Conservation (phyloP, 345 rosid genomes). For the Turnera subulata region DNA sequence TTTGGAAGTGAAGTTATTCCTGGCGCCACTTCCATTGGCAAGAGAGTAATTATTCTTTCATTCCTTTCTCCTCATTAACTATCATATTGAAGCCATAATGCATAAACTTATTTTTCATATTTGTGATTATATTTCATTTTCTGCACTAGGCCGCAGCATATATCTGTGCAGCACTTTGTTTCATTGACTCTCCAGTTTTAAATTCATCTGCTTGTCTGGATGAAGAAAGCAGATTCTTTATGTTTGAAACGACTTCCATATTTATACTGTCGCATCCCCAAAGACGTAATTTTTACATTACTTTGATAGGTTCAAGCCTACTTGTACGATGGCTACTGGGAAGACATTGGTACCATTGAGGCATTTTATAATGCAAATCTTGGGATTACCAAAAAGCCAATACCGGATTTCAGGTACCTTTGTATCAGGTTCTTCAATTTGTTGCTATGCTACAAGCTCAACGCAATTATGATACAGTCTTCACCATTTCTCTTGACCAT, state of each 20-base stretch:
- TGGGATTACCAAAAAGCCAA: slow-evolving; percentile 89
- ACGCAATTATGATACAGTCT: neutral
- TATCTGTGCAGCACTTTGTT: too few relatives aligned
- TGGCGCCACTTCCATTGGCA: slow-evolving; percentile 85
- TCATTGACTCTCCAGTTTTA: too few relatives aligned
- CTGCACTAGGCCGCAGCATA: too few relatives aligned
- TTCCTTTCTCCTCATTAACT: neutral
- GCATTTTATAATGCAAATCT: slow-evolving; percentile 95
- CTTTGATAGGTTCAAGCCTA: slow-evolving; percentile 83
- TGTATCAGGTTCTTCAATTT: slow-evolving; percentile 1
- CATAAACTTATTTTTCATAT: neutral
- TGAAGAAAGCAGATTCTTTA: too few relatives aligned
- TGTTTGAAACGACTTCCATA: too few relatives aligned
- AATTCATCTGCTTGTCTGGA: too few relatives aligned
- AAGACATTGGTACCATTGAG: slow-evolving; percentile 95
- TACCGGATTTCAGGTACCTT: slow-evolving; percentile 91
- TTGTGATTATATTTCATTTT: too few relatives aligned
- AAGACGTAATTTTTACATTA: slow-evolving; percentile 3
- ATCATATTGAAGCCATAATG: neutral
- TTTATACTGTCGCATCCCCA: too few relatives aligned
- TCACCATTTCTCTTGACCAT: slow-evolving; percentile 1
- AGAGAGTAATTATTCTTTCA: slow-evolving; percentile 53
- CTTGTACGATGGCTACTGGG: slow-evolving; percentile 96
- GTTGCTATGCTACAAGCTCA: neutral
- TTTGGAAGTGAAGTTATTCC: slow-evolving; percentile 99